These are phyloP conservation scores for Cantharellus anzutake DNA, from an alignment of 768 basidiomycete genomes.

Conservation along the genomic window DNA sequence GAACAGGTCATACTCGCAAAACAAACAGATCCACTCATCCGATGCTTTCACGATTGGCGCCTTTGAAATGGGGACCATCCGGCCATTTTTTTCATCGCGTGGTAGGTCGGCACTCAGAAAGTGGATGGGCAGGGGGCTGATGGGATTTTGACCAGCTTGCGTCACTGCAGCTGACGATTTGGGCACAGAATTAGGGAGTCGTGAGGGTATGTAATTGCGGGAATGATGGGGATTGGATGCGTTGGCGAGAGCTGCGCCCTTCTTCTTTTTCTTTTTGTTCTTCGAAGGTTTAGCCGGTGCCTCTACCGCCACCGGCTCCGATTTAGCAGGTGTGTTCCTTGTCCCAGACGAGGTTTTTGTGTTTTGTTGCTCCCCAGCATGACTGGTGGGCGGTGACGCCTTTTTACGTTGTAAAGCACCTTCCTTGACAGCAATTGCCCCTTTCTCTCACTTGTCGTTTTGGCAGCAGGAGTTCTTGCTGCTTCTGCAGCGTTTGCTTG, in stretches of 20 bases:
- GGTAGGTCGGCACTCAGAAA: conserved; percentile 41
- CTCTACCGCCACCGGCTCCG: background rate
- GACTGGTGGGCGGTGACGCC: background rate
- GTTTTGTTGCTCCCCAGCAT: background rate
- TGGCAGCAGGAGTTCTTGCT: conserved; percentile 21
- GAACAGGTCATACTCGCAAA: conserved; percentile 85
- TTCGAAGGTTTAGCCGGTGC: conserved; percentile 5
- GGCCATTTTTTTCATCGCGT: conserved; percentile 7
- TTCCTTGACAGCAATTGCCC: background rate
- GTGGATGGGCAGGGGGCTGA: conserved; percentile 42
- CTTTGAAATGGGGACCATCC: background rate
- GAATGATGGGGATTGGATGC: conserved; percentile 92
- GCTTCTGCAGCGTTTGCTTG: conserved; percentile 40
- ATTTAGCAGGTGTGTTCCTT: background rate
- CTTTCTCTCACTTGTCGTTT: background rate
- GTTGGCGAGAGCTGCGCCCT: conserved; percentile 75
- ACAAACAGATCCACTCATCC: conserved; percentile 89
- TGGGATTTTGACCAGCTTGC: conserved; percentile 25
- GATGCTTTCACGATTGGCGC: conserved; percentile 24
- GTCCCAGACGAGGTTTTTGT: background rate
- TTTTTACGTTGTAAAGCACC: background rate
- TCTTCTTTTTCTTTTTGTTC: conserved; percentile 66
- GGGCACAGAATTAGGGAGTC: conserved; percentile 34
- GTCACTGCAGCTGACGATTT: conserved; percentile 14
- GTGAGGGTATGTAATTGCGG: conserved; percentile 80